Base-by-base conservation (phyloP, 768 basidiomycete species). In the Mycena latifolia region DNA sequence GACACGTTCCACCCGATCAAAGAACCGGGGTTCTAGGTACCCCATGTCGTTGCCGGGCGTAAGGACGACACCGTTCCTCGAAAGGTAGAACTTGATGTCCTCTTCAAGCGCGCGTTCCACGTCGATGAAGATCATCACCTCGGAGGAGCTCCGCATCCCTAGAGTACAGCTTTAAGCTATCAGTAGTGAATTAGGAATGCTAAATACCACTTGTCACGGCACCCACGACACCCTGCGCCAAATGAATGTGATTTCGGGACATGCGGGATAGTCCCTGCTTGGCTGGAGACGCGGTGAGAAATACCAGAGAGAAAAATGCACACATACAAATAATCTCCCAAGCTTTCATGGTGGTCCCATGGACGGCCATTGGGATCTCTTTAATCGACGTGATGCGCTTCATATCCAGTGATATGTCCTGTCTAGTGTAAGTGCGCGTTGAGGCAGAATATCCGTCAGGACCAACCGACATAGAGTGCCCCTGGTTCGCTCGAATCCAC, bases 401-500 rank as follows among this genome's bases (percentile, higher is more conserved):
- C 5, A 81, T 77, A 45, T 79, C 79, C 41, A 88, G 72, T 41
- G 88, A 84, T 27, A 90, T 18, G 17, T 39, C 65, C 74, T 74
- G 48, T 20, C 12, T 15, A 31, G 35, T 20, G 39, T 37, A 57
- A 59, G 24, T 29, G 8, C 25, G 12, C 24, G 9, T 18, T n/a
- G 2, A 35, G 20, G 15, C 8, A 2, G 8, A 28, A 31, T 18
- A 18, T 9, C 3, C 27, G 5, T 35, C 14, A 31, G 9, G 4
- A 69, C 79, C 29, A 58, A 86, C 90, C 79, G 85, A 76, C 63
- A 92, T 73, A 0, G 88, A 86, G 75, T 91, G 91, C 0, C 89
- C 90, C 72, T 91, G 90, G 68, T 89, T 92, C 20, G 90, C 90
- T 10, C 89, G 79, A 69, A 91, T 89, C 86, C 87, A 91, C 87